phyloP scores from a whole-genome alignment of 2,329 filamentous ascomycete species.

The Pestalotiopsis sp. region DNA sequence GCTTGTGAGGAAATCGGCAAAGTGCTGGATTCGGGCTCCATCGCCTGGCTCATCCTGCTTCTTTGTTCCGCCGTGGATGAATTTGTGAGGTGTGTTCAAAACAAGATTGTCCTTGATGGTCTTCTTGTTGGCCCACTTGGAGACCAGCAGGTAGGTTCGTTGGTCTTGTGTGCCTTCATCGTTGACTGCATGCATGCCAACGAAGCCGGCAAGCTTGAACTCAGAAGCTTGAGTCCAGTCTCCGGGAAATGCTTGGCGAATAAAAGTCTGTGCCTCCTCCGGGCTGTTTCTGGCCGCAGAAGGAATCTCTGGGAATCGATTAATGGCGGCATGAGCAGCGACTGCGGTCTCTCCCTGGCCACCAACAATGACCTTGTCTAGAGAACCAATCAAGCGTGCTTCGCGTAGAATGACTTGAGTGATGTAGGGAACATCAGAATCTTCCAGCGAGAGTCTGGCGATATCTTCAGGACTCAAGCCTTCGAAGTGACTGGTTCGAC shows the following conservation, averaged over 20 bases:
- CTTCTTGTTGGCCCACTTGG: conserved; percentile 3
- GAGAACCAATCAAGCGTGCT: conserved; percentile 15
- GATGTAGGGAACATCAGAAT: conserved; percentile 18
- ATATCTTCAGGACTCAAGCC: conserved; percentile 15
- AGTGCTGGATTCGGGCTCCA: conserved; percentile 20
- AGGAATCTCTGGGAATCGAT: conserved; percentile 15
- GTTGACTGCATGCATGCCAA: conserved; percentile 20
- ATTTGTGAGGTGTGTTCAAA: conserved; percentile 22
- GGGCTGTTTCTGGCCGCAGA: not conserved
- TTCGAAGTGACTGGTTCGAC: conserved; percentile 12
- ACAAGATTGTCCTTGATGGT: conserved; percentile 17
- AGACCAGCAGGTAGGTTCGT: conserved; percentile 15
- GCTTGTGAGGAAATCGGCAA: conserved; percentile 16
- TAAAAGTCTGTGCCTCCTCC: not conserved
- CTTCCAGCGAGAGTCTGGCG: conserved; percentile 8
- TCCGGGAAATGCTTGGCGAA: not conserved
- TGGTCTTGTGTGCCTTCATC: conserved; percentile 19
- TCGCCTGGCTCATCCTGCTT: conserved; percentile 17
- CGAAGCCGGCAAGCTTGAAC: conserved; percentile 18
- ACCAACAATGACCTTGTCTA: conserved; percentile 20
- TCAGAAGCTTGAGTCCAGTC: not conserved
- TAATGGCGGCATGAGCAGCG: conserved; percentile 22
- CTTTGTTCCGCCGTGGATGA: conserved; percentile 24
- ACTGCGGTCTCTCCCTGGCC: conserved; percentile 23
- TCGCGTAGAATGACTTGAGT: conserved; percentile 23